Conservation (phyloP, 768 basidiomycete genomes). For the Mycena alexandri region DNA sequence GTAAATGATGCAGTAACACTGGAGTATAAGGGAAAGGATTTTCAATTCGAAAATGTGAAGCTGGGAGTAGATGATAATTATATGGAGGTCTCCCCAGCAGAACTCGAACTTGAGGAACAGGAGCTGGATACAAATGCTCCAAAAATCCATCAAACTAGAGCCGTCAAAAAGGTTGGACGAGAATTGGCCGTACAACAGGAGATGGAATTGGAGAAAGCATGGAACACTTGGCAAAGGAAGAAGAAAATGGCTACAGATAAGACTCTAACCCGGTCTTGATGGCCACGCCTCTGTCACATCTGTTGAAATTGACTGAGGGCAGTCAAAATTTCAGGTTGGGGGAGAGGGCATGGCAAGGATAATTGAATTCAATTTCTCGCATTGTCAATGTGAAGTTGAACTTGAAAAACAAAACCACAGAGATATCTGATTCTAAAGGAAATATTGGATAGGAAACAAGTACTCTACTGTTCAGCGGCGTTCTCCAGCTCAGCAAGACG, state of each 20-base stretch:
- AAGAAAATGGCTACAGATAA: slow-evolving; percentile 7
- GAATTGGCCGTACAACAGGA: slow-evolving; percentile 12
- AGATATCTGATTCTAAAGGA: not conserved
- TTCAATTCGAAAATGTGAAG: too few relatives aligned
- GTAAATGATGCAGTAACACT: too few relatives aligned
- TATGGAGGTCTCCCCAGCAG: not conserved
- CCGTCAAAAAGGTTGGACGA: slow-evolving; percentile 10
- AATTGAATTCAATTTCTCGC: too few relatives aligned
- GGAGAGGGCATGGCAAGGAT: too few relatives aligned
- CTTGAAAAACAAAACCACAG: not conserved
- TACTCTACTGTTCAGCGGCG: not conserved
- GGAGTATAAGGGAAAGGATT: too few relatives aligned
- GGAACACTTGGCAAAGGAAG: slow-evolving; percentile 4
- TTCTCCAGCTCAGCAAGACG: slow-evolving; percentile 8
- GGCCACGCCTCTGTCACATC: too few relatives aligned
- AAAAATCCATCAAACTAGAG: slow-evolving; percentile 8
- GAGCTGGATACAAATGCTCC: not conserved
- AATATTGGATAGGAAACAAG: not conserved
- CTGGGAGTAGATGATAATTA: too few relatives aligned
- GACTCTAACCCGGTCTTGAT: not conserved
- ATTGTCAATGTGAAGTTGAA: not conserved
- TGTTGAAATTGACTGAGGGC: too few relatives aligned
- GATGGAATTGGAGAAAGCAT: slow-evolving; percentile 1
- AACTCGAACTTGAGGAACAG: slow-evolving; percentile 6
- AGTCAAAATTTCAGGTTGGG: too few relatives aligned